phyloP scores from a whole-genome alignment of 495 filamentous ascomycete species.

The Diplogelasinospora grovesii region DNA sequence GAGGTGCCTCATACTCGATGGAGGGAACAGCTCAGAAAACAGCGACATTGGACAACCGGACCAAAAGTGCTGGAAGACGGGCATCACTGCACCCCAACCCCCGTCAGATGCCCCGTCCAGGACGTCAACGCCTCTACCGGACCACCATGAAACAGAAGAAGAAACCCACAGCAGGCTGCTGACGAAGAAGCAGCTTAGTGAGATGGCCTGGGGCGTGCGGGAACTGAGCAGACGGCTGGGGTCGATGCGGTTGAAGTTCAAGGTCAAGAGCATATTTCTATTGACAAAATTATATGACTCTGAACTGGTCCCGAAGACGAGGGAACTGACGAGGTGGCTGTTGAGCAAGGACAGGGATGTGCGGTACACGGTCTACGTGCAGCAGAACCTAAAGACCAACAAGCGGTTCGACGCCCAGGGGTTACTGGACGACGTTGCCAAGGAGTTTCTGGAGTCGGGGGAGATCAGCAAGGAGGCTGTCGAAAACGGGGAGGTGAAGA shows the following conservation, averaged over 20 bases:
- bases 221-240: slow-evolving; percentile 82
- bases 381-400: slow-evolving; percentile 63
- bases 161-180: slow-evolving; percentile 51
- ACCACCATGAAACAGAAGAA: slow-evolving; percentile 7
- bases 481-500: slow-evolving; percentile 41
- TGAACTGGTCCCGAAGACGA: slow-evolving; percentile 68
- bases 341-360: slow-evolving; percentile 65
- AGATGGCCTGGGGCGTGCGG: slow-evolving; percentile 93
- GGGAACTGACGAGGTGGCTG: slow-evolving; percentile 78
- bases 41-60: slow-evolving; percentile 34
- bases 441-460: slow-evolving; percentile 23
- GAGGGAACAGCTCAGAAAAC: background rate
- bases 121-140: slow-evolving; percentile 7
- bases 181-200: slow-evolving; percentile 86
- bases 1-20: slow-evolving; percentile 6
- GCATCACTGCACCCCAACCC: slow-evolving; percentile 25
- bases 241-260: slow-evolving; percentile 69
- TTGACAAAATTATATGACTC: slow-evolving; percentile 85
- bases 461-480: background rate
- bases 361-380: slow-evolving; percentile 71
- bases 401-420: slow-evolving; percentile 62
- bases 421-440: slow-evolving; percentile 42
- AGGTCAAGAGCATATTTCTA: slow-evolving; percentile 76
- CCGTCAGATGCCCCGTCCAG: slow-evolving; percentile 21
- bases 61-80: slow-evolving; percentile 36